Base-by-base conservation (phyloP, 2,329 filamentous ascomycete species). In the Metarhizium brunneum region DNA sequence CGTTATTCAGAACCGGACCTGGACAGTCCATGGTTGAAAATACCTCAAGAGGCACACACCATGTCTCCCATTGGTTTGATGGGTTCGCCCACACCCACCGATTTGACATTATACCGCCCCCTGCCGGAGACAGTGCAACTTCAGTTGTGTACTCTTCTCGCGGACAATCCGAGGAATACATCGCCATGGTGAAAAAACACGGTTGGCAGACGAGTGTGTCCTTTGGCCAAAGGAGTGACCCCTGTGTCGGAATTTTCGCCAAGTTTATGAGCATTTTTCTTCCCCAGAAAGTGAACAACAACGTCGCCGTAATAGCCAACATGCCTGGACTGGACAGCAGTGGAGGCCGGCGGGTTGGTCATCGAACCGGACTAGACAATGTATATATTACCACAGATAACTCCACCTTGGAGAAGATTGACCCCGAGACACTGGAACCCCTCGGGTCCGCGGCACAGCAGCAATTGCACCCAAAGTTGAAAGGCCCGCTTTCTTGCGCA, bases 41-140 rank as follows among this genome's bases (percentile, higher is more conserved):
- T 47, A 83, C 82, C 0, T 69, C 80, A 2, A 75, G 76, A 3
- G 82, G 83, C n/a, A 80, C 76, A 0, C 84, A 85, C 63, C 73
- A 76, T 36, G 75, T 85, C 13, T 81, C 77, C 1, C 88, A 94
- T 67, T 94, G 89, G 89, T 94, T 94, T 61, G 90, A 94, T 65
- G 87, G 87, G 6, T 83, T 90, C 57, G 80, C 83, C 3, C 81
- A 88, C 55, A 76, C 83, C 1, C 87, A 92, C 70, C 83, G 81
- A 32, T 92, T 92, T 65, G 78, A 89, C 56, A 86, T 92, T 36
- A 63, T 82, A 3, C 66, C 77, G 0, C 59, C 75, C 0, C 62
- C 65, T 2, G 63, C 69, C 3, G 61, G 59, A 2, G 59, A 61
- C 3, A 58, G 57, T 32, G 65, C 64, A 47, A 61, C 61, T 0